Conservation (phyloP, 2,329 filamentous ascomycete genomes). For the Colletotrichum nymphaeae region DNA sequence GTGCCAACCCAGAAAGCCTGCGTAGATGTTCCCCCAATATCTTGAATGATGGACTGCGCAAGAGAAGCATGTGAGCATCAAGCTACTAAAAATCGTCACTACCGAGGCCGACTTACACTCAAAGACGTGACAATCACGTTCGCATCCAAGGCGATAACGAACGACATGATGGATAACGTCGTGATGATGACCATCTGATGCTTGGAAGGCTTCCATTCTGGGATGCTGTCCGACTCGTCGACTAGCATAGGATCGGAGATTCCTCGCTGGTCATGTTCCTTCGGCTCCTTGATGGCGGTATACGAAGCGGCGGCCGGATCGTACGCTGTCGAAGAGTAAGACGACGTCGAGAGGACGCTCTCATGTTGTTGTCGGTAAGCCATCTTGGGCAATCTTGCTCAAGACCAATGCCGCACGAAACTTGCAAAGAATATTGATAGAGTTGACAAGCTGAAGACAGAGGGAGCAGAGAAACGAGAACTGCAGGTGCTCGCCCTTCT, state of each 20-base stretch:
- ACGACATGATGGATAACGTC: slow-evolving; percentile 34
- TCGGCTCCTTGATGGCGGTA: slow-evolving; percentile 32
- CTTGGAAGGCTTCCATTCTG: slow-evolving; percentile 32
- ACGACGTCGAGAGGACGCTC: slow-evolving; percentile 20
- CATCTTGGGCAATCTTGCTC: slow-evolving; percentile 29
- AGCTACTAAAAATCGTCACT: not conserved
- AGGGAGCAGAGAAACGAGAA: not conserved
- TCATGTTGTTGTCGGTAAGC: slow-evolving; percentile 26
- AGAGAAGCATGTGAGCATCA: not conserved
- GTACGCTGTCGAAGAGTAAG: slow-evolving; percentile 31
- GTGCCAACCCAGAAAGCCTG: slow-evolving; percentile 45
- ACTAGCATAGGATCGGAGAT: slow-evolving; percentile 29
- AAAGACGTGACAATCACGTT: slow-evolving; percentile 34
- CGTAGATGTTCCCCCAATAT: slow-evolving; percentile 40
- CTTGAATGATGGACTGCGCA: slow-evolving; percentile 40
- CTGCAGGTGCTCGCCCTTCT: slow-evolving; percentile 29
- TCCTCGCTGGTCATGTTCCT: slow-evolving; percentile 26
- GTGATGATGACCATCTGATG: slow-evolving; percentile 34
- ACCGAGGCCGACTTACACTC: slow-evolving; percentile 6
- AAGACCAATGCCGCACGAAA: slow-evolving; percentile 14
- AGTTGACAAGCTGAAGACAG: not conserved
- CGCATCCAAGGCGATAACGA: slow-evolving; percentile 34
- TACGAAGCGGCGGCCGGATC: slow-evolving; percentile 28
- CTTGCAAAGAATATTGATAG: slow-evolving; percentile 9
- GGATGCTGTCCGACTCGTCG: slow-evolving; percentile 21